Evolutionary conservation across 208 protist genomes (phyloP).

Genomic region (Naegleria lovaniensis): DNA sequence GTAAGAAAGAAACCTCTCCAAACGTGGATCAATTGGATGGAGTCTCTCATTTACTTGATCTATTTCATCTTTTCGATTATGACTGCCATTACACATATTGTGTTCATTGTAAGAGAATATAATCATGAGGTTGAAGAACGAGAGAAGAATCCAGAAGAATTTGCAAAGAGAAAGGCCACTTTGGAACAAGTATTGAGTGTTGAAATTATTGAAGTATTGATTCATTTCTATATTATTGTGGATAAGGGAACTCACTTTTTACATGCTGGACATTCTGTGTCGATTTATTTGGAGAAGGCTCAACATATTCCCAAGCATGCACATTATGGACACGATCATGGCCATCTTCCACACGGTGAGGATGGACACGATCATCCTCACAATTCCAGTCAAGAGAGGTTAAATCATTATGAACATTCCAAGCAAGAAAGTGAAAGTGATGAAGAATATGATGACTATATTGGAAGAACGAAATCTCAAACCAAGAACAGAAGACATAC

Average conservation of each 20-base stretch:
- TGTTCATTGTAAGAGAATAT: background rate
- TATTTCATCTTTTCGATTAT: background rate
- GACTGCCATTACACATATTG: background rate
- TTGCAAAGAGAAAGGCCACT: background rate
- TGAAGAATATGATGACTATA: background rate
- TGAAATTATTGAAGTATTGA: background rate
- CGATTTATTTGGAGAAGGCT: background rate
- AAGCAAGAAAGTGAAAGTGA: too few species aligned
- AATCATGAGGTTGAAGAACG: background rate
- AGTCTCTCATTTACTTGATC: background rate
- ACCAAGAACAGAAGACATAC: too few species aligned
- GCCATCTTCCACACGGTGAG: background rate
- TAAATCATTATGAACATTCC: too few species aligned
- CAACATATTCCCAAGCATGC: background rate
- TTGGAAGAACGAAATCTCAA: background rate
- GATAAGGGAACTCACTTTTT: background rate
- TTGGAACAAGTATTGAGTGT: background rate
- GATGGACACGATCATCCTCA: too few species aligned
- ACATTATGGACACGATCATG: background rate
- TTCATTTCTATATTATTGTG: background rate
- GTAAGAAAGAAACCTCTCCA: background rate
- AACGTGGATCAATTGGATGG: background rate
- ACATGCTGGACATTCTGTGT: background rate
- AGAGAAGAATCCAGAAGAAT: background rate
- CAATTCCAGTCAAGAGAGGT: too few species aligned